Evolutionary conservation across 2,329 filamentous ascomycete genomes (phyloP).

Genomic region (Penicillium sp.): DNA sequence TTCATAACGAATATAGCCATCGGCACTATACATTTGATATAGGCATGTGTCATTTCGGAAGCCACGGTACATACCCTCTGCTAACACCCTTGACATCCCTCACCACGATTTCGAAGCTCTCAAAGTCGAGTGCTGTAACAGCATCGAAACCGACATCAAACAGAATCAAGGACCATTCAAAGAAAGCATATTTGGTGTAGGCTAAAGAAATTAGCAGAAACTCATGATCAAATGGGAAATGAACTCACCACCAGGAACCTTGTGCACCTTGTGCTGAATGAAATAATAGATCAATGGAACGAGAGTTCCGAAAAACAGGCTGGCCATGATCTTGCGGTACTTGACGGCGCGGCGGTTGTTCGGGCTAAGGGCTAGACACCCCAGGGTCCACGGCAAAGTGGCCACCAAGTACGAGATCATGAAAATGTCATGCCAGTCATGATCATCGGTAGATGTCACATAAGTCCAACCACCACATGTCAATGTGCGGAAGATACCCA

Average conservation of each 20-base stretch:
- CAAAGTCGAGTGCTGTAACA: slow-evolving; percentile 88
- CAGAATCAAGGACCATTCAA: slow-evolving; percentile 93
- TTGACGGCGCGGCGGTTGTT: slow-evolving; percentile 78
- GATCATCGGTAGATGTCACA: slow-evolving; percentile 95
- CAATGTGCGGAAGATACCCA: slow-evolving; percentile 82
- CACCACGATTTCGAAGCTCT: slow-evolving; percentile 80
- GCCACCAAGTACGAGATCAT: slow-evolving; percentile 98
- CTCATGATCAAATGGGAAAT: background rate
- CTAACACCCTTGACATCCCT: slow-evolving; percentile 85
- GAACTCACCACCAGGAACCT: slow-evolving; percentile 78
- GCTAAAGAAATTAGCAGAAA: slow-evolving; percentile 53
- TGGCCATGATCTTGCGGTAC: slow-evolving; percentile 82
- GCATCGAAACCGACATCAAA: slow-evolving; percentile 97
- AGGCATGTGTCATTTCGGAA: slow-evolving; percentile 71
- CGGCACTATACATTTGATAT: slow-evolving; percentile 52
- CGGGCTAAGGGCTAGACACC: slow-evolving; percentile 84
- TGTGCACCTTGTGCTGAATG: slow-evolving; percentile 97
- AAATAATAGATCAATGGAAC: slow-evolving; percentile 94
- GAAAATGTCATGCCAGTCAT: slow-evolving; percentile 98
- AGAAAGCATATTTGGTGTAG: slow-evolving; percentile 96
- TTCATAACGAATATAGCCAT: slow-evolving; percentile 40
- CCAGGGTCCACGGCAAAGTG: slow-evolving; percentile 91
- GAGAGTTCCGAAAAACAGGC: slow-evolving; percentile 84
- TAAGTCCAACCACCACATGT: slow-evolving; percentile 99
- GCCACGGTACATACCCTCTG: slow-evolving; percentile 98